Percentiles rank a stretch among this genome's conserved stretches.
These are phyloP conservation scores for Ascochyta koolunga DNA, from an alignment of 2,329 filamentous ascomycete genomes.

Conservation along the genomic window DNA sequence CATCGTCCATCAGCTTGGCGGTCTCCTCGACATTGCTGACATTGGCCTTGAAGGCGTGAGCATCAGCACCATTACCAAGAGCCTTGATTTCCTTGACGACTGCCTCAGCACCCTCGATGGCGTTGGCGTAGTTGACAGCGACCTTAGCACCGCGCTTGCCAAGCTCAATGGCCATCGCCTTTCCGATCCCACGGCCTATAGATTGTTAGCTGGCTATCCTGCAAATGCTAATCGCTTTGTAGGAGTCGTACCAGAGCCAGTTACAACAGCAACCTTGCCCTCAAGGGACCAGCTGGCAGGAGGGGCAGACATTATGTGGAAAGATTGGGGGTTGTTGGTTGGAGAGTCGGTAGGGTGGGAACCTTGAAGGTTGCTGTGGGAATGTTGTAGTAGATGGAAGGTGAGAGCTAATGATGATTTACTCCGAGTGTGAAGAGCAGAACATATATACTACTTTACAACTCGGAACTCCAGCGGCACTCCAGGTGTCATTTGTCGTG, in stretches of 20 bases:
- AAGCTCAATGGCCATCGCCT: conserved; percentile 70
- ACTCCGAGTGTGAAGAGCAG: conserved; percentile 21
- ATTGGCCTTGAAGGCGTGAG: conserved; percentile 71
- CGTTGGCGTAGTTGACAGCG: conserved; percentile 72
- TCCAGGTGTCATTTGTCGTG: conserved; percentile 30
- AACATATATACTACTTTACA: conserved; percentile 40
- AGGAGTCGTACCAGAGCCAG: conserved; percentile 53
- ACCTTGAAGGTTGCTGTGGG: conserved; percentile 18
- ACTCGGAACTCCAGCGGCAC: conserved; percentile 42
- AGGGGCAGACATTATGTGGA: conserved; percentile 46
- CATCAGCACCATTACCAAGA: conserved; percentile 63
- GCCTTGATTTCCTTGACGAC: conserved; percentile 71
- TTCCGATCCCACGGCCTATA: conserved; percentile 68
- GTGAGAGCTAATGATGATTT: conserved; percentile 28
- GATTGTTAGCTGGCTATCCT: conserved; percentile 14
- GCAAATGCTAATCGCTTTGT: not conserved
- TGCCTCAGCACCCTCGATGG: conserved; percentile 66
- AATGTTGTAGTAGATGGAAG: conserved; percentile 23
- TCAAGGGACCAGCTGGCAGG: conserved; percentile 58
- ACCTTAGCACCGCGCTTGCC: conserved; percentile 69
- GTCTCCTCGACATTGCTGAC: conserved; percentile 69
- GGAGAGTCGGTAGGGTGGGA: conserved; percentile 3
- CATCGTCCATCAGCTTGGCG: conserved; percentile 66
- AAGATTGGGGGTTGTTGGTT: conserved; percentile 22
- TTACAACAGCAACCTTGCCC: conserved; percentile 62